A percentile compares a stretch with the other conserved stretches of the same genome.
Conservation (phyloP, 1,139 yeast species). For the Candida tetrigidarum region DNA sequence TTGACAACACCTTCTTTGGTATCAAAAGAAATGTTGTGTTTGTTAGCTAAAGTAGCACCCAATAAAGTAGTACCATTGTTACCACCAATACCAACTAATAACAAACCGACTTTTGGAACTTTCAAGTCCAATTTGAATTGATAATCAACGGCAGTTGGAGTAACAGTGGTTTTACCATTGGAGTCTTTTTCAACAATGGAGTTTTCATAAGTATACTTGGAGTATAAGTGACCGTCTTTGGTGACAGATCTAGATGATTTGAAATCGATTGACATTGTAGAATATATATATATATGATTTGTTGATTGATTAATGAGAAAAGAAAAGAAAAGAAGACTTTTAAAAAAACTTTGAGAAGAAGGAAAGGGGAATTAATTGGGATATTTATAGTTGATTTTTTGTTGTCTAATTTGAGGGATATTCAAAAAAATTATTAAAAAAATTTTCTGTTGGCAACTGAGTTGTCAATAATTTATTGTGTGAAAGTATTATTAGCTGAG, state of each 20-base stretch:
- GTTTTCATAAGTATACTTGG: conserved; percentile 61
- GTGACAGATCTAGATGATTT: conserved; percentile 64
- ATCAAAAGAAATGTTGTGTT: conserved; percentile 74
- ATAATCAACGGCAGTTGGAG: conserved; percentile 74
- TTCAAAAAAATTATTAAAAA: no score
- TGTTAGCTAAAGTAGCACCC: conserved; percentile 86
- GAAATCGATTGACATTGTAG: conserved; percentile 46
- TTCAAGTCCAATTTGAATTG: conserved; percentile 85
- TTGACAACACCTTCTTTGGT: conserved; percentile 80
- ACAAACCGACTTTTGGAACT: conserved; percentile 84
- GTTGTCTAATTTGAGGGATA: no score
- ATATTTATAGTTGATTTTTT: conserved; percentile 15
- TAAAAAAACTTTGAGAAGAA: conserved; percentile 1
- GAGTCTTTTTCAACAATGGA: conserved; percentile 42
- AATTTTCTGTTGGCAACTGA: no score
- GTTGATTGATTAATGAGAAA: not conserved
- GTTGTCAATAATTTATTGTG: no score
- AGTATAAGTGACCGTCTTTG: conserved; percentile 61
- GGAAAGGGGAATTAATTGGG: conserved; percentile 11
- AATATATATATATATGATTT: not conserved
- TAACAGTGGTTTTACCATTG: conserved; percentile 65
- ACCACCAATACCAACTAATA: conserved; percentile 96
- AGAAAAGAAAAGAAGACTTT: conserved; percentile 1
- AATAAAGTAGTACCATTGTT: conserved; percentile 94
- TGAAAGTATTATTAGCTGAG: no score